Evolutionary conservation across 371 early-diverging fungal genomes (phyloP), one percentile per base, ranked within the genome.

Genomic region (Haplosporangium sp.): DNA sequence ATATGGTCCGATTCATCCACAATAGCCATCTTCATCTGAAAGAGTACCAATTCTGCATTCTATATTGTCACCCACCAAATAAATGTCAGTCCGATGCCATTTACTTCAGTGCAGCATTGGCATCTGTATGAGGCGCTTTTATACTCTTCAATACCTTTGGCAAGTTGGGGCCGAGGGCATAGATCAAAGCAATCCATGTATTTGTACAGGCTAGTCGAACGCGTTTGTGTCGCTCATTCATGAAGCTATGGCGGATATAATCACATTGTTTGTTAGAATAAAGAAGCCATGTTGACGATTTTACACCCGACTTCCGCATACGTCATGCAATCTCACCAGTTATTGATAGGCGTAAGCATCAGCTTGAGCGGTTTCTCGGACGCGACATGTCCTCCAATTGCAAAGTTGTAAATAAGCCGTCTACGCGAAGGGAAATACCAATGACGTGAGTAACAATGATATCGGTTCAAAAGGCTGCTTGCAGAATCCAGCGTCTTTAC

Each of bases 341-440:
- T 79, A 14, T 47, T 56, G 45, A 79, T 68, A 6, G 79, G 79
- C 2, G 64, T 61, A 13, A 79, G 43, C 38, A 79, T 56, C 20
- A 72, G 36, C 41, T 52, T 63, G 8, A 72, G 55, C 2, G 64
- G 60, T 16, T 68, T 68, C 37, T 72, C 79, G 9, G 55, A 21
- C 4, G 61, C 47, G 18, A 79, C 64, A 36, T 68, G 60, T 4
- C 73, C 73, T 8, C 68, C 72, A 11, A 64, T 68, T 7, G 79
- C 64, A 45, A 79, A 72, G 41, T 64, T 72, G 36, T 79, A 79
- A 8, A 79, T 79, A 10, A 79, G 67, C 29, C 72, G 79, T 29
- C 73, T 72, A 58, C 13, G 13, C 11, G 5, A 16, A 8, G 6
- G 29, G 23, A 9, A 18, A n/a, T 1, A 18, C 20, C 20, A 18